Percentiles rank a stretch among this genome's conserved stretches.
Evolutionary conservation across 345 rosid species (phyloP).

Genomic region (Salix dunnii): DNA sequence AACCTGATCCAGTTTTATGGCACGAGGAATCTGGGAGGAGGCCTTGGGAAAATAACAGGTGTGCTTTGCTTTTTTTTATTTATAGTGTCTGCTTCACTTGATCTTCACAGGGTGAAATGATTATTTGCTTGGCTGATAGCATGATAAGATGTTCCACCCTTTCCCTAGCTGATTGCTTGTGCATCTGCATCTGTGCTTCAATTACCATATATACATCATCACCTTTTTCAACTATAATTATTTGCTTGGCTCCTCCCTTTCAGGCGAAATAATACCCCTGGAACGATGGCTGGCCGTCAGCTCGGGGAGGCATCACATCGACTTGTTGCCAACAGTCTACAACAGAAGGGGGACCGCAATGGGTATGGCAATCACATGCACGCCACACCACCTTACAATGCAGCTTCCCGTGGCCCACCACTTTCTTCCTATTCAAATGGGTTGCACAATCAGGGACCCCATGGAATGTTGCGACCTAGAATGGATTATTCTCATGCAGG

Average conservation of each 20-base stretch:
- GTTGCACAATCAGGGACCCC: slow-evolving; percentile 13
- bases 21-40: slow-evolving; percentile 69
- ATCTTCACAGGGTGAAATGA: background rate
- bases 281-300: slow-evolving; percentile 51
- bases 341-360: slow-evolving; percentile 27
- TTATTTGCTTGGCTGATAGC: background rate
- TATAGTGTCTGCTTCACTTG: slow-evolving; percentile 4
- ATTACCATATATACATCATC: background rate
- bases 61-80: background rate
- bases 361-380: slow-evolving; percentile 30
- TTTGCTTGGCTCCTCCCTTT: slow-evolving; percentile 13
- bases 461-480: slow-evolving; percentile 20
- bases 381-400: slow-evolving; percentile 27
- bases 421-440: slow-evolving; percentile 26
- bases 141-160: background rate
- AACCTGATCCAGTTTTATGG: slow-evolving; percentile 66
- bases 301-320: slow-evolving; percentile 75
- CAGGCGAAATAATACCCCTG: slow-evolving; percentile 69
- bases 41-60: slow-evolving; percentile 51
- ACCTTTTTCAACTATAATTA: background rate
- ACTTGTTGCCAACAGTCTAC: slow-evolving; percentile 63
- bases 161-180: background rate
- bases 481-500: slow-evolving; percentile 22
- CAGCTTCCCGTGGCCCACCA: slow-evolving; percentile 27
- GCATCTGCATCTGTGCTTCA: background rate